Base-by-base conservation (phyloP, 2,329 filamentous ascomycete species). In the Botrytis paeoniae region DNA sequence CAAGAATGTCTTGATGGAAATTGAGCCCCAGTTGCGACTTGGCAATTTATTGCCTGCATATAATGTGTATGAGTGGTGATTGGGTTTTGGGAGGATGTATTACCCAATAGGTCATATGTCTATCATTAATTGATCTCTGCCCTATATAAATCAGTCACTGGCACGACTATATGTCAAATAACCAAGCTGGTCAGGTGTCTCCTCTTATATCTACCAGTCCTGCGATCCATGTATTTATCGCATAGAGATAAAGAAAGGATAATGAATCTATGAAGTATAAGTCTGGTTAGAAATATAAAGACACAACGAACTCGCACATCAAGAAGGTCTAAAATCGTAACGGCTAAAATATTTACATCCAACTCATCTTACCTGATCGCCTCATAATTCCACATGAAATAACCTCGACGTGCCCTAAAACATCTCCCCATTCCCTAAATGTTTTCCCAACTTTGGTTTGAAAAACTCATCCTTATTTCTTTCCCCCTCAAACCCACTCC, bases 391-490 rank as follows among this genome's bases (percentile, higher is more conserved):
- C 7, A 51, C 12, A 51, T 37, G 10, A 10, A 6, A 14, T 35
- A 51, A 32, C 18, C 6, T 25, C 35, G n/a, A 39, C 9, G 7
- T 7, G 1, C 14, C 22, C 63, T 66, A 66, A 4, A 51, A 7
- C 32, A 51, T 51, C 63, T 51, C 41, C 22, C 9, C 43, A 51
- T 10, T n/a, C 4, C 22, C 43, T 6, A 51, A 37, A n/a, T 37
- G 14, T 16, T 37, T n/a, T 45, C 43, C 43, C 63, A 65, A 48
- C 14, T 35, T 48, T 32, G 63, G 63, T 25, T 65, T 65, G 16
- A 65, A 65, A 14, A 71, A 57, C 14, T 71, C 32, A 59, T 71
- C 61, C 18, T n/a, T 48, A 71, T 65, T 71, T 12, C 69, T 71
- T 22, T 71, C 69, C 61, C 7, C n/a, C 20, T 41, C 37, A 41